Conservation (phyloP, 306 rosid genomes). For the Cicer chorassanicum region DNA sequence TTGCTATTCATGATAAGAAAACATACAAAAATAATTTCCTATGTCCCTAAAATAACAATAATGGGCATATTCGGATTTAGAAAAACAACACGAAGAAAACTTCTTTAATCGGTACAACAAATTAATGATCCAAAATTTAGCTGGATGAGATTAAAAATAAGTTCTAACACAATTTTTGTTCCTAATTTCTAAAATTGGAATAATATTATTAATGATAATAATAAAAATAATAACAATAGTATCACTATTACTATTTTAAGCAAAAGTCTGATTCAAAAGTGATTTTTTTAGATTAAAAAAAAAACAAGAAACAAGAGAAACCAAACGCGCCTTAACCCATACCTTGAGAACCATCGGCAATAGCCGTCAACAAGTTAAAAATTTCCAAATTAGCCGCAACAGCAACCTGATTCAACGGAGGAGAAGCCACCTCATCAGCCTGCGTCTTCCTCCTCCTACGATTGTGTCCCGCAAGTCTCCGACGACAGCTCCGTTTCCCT, state of each 20-base stretch:
- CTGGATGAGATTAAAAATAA: neutral
- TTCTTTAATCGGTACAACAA: neutral
- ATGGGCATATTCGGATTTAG: neutral
- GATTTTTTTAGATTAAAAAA: neutral
- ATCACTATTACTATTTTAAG: neutral
- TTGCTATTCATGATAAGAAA: neutral
- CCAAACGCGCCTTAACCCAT: constrained; percentile 4
- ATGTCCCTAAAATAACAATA: neutral
- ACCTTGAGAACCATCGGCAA: constrained; percentile 80
- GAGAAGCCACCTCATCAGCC: constrained; percentile 72
- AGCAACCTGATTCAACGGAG: neutral
- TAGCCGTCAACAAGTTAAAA: constrained; percentile 69
- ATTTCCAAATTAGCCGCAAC: constrained; percentile 62
- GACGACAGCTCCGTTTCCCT: constrained; percentile 88
- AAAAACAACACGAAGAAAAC: neutral
- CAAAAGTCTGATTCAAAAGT: neutral
- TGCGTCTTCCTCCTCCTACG: constrained; percentile 82
- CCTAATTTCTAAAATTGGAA: neutral
- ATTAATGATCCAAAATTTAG: neutral
- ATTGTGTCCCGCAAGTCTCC: constrained; percentile 94
- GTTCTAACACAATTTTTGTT: neutral
- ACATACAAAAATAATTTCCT: neutral
- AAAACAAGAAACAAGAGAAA: neutral
- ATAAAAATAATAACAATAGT: neutral
- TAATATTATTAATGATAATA: neutral